Evolutionary conservation across 75 land plant genomes (phyloP), one percentile per base, ranked within the genome.

Genomic region (Cupressus sempervirens): DNA sequence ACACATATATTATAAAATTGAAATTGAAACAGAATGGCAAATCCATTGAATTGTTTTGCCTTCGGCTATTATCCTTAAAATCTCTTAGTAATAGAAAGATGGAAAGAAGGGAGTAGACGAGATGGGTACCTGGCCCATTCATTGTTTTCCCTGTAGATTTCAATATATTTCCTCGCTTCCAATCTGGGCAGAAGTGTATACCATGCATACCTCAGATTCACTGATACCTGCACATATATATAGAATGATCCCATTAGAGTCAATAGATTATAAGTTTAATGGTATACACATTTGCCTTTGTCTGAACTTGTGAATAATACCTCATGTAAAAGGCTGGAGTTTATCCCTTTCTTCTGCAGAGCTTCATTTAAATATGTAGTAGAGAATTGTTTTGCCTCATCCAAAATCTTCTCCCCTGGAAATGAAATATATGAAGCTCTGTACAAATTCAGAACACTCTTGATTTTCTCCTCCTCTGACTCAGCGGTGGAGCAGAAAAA

Each of bases 81-180:
- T 1, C 1, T 41, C 43, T 41, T 41, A n/a, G n/a, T n/a, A n/a
- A n/a, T 41, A 41, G 3, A 3, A 1, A 41, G 43, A 41, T 41
- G 43, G 43, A 41, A 41, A 41, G 43, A 41, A 41, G 43, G 43
- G 43, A 1, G 43, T 3, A 41, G 43, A 41, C 43, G 1, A 41
- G 43, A 41, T n/a, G n/a, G n/a, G n/a, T 34, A 35, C 76, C 14
- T 74, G 76, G 36, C 6, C 36, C 76, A 67, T 23, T 30, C 13
- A 74, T 3, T 74, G 40, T 74, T 30, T 35, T 74, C 32, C 35
- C 5, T 3, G 15, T 34, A 74, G 29, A 74, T 35, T 11, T 74
- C 76, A 12, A 74, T 74, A 35, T 74, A 74, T 11, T 74, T 74
- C 35, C 40, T 74, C 36, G 76, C 76, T 74, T 74, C 76, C 76